Evolutionary conservation across 116 monocot genomes (phyloP), one percentile per base, ranked within the genome.

Genomic region (Thalassia testudinum): DNA sequence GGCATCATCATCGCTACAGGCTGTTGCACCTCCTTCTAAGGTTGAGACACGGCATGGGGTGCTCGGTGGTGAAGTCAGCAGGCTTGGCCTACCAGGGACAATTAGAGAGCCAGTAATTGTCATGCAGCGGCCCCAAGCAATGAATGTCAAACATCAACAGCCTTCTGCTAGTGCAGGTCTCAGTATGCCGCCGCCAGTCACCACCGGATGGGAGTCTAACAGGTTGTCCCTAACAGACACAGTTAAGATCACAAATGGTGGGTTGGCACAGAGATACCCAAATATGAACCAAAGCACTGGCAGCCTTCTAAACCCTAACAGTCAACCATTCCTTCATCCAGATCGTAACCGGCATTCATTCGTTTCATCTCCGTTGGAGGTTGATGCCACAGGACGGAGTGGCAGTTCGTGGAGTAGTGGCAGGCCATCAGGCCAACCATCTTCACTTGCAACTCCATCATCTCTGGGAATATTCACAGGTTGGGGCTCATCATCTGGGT

Each of bases 401-500:
- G 70, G 62, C 26, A 25, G 12, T 14, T 19, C 61, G 21, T 47
- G 26, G 45, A 26, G 45, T 1, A 12, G 38, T 49, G 30, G n/a
- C 15, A 52, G 53, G 27, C n/a, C 47, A 25, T 23, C 54, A 12
- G 29, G 44, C 5, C 34, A 19, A 19, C 48, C 82, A 11, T 64
- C 76, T 2, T 74, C 82, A 0, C 64, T 74, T 20, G 45, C 66
- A 10, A 37, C 60, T 5, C 66, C 86, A 21, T 77, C 77, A 0
- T 80, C 86, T 5, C 63, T 86, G 19, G 83, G 89, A n/a, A 37
- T 79, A 0, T 83, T 89, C 58, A 74, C 79, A 0, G 66, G 66
- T 0, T 66, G 69, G 69, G 64, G 73, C 1, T 71, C 70, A 0
- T 42, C 70, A 0, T 42, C 70, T 0, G 68, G 66, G 11, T 59